These are phyloP conservation scores for Colletotrichum lupini DNA, from an alignment of 2,329 filamentous ascomycete genomes.

Conservation along the genomic window DNA sequence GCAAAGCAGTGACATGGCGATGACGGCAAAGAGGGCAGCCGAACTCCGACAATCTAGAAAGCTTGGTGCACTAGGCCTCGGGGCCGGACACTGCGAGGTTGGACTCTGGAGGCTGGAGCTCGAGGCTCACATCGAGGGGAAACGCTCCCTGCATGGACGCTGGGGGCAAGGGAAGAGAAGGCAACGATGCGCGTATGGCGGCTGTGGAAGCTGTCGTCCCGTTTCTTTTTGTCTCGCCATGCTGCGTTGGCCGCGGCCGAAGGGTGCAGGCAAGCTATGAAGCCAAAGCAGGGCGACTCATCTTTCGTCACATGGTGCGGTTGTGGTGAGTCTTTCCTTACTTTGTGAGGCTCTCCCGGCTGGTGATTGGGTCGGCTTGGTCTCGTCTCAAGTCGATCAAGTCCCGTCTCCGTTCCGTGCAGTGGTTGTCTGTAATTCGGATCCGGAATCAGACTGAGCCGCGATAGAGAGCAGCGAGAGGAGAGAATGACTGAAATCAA, in stretches of 20 bases:
- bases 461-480: not conserved
- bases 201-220: not conserved
- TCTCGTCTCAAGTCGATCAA: not conserved
- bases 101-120: not conserved
- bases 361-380: not conserved
- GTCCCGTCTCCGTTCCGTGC: not conserved
- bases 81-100: slow-evolving; percentile 4
- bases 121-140: not conserved
- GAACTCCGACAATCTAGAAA: not conserved
- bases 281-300: not conserved
- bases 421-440: slow-evolving; percentile 4
- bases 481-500: not conserved
- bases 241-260: not conserved
- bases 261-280: not conserved
- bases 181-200: not conserved
- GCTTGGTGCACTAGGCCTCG: not conserved
- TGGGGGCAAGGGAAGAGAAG: not conserved
- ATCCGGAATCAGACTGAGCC: slow-evolving; percentile 17
- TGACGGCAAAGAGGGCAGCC: not conserved
- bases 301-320: not conserved
- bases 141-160: slow-evolving; percentile 31
- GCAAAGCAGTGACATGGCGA: not conserved
- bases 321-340: not conserved
- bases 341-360: too few relatives aligned
- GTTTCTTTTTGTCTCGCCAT: slow-evolving; percentile 1